Evolutionary conservation across 2,329 filamentous ascomycete species (phyloP).

Genomic region (Pseudohalonectria lignicola): DNA sequence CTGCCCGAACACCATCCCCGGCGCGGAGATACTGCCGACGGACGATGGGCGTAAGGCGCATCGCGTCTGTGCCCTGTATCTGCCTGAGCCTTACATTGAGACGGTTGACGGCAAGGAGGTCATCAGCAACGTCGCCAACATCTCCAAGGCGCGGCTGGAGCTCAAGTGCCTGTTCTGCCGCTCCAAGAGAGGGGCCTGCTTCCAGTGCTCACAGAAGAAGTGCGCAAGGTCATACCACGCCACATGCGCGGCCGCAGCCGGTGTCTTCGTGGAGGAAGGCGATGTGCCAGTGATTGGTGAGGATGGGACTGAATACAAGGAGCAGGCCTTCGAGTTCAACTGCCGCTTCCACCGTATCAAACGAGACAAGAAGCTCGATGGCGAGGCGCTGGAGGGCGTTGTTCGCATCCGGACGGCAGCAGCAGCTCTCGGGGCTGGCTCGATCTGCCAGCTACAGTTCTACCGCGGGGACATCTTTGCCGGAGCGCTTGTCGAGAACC

Average conservation of each 20-base stretch:
- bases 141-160: conserved; percentile 78
- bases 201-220: conserved; percentile 93
- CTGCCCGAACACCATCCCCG: conserved; percentile 82
- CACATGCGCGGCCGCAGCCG: conserved; percentile 84
- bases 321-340: conserved; percentile 84
- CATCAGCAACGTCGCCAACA: conserved; percentile 67
- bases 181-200: conserved; percentile 88
- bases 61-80: conserved; percentile 78
- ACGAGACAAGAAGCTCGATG: conserved; percentile 65
- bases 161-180: conserved; percentile 93
- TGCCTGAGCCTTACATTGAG: conserved; percentile 83
- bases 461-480: conserved; percentile 81
- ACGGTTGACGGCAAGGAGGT: conserved; percentile 59
- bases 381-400: conserved; percentile 59
- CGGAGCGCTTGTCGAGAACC: conserved; percentile 77
- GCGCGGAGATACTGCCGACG: conserved; percentile 72
- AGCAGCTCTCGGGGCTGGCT: conserved; percentile 54
- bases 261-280: conserved; percentile 82
- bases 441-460: conserved; percentile 81
- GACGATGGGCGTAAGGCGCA: conserved; percentile 84
- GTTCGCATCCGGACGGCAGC: conserved; percentile 59
- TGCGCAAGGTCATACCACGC: conserved; percentile 90
- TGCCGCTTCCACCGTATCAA: conserved; percentile 91
- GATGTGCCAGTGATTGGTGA: conserved; percentile 81
- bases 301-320: conserved; percentile 84